These are phyloP conservation scores for Chalciporus sp. DNA, from an alignment of 1,284 basidiomycete genomes.

Conservation along the genomic window DNA sequence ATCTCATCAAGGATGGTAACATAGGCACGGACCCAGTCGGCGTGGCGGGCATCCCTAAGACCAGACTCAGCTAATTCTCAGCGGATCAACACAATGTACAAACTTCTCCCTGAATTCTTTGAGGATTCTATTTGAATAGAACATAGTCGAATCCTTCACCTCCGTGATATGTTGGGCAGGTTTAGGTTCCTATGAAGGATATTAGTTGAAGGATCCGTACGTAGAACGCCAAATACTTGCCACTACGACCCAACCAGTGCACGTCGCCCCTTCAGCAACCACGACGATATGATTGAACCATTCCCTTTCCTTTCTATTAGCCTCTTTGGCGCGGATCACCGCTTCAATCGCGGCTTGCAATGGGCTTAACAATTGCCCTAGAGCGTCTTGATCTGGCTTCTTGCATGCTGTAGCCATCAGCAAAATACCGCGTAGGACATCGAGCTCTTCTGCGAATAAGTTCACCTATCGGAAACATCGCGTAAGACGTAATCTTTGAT, in stretches of 20 bases:
- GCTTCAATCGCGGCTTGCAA: slow-evolving; percentile 77
- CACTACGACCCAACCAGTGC: slow-evolving; percentile 91
- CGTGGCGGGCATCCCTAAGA: slow-evolving; percentile 81
- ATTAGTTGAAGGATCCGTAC: slow-evolving; percentile 7
- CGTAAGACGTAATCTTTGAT: slow-evolving; percentile 6
- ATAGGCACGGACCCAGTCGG: slow-evolving; percentile 87
- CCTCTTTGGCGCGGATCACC: slow-evolving; percentile 82
- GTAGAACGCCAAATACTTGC: slow-evolving; percentile 48
- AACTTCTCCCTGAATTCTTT: slow-evolving; percentile 94
- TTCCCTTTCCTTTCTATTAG: slow-evolving; percentile 79
- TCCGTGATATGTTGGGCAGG: slow-evolving; percentile 86
- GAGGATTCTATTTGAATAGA: slow-evolving; percentile 90
- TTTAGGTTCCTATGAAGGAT: slow-evolving; percentile 63
- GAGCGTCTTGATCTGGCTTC: slow-evolving; percentile 71
- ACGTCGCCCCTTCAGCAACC: slow-evolving; percentile 81
- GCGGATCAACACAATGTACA: slow-evolving; percentile 27
- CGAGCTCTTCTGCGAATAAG: slow-evolving; percentile 71
- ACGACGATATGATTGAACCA: slow-evolving; percentile 84
- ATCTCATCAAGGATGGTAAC: slow-evolving; percentile 75
- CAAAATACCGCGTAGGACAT: slow-evolving; percentile 71
- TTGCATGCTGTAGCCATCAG: slow-evolving; percentile 72
- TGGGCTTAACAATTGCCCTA: slow-evolving; percentile 69
- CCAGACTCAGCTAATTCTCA: slow-evolving; percentile 3
- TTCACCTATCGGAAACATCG: slow-evolving; percentile 52
- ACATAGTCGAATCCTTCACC: slow-evolving; percentile 86